Base-by-base conservation (phyloP, 2,329 filamentous ascomycete genomes). In the Talaromyces islandicus region DNA sequence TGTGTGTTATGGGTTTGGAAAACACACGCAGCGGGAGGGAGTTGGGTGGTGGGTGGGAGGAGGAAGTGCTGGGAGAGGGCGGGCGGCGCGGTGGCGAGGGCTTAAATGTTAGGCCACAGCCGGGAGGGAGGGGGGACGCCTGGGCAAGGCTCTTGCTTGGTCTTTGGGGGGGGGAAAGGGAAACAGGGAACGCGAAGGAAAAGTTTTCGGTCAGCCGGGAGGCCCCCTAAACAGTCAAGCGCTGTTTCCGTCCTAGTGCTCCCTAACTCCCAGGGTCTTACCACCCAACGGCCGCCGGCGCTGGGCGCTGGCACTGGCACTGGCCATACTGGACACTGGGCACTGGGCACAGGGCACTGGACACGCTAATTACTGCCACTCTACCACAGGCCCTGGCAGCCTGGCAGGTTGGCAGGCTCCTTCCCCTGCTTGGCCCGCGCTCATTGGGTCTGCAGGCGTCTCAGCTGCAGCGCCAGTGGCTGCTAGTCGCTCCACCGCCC, bases 11-110 rank as follows among this genome's bases (percentile, higher is more conserved):
- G 43, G n/a, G n/a, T 24, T 1, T 19, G 9, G 19, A 24, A 46
- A 21, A 21, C 17, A 81, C 70, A 62, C 80, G 80, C 69, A 78
- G 80, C 71, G 84, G 25, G 50, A 10, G 85, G 60, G 81, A 65
- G 50, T 25, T 50, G 62, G 81, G 70, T 43, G 75, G 75, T 50
- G 80, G 78, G 53, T 78, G 78, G 69, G 59, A 60, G 55, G 55
- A 56, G 62, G 53, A 57, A 52, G 53, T 55, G 55, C 30, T 38
- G 54, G 27, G 24, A 53, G 43, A 21, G 21, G 43, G 43, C 43
- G 43, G n/a, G 43, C 17, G 7, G 41, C n/a, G 43, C 43, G 43
- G 43, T 46, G 43, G 43, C 43, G 43, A 46, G 43, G 43, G 43
- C 21, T 46, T 46, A 54, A 60, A 54, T 48, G 54, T 51, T 48